A percentile compares a stretch with the other conserved stretches of the same genome.
phyloP scores from a whole-genome alignment of 2,329 filamentous ascomycete genomes.

The Dactylella cylindrospora region DNA sequence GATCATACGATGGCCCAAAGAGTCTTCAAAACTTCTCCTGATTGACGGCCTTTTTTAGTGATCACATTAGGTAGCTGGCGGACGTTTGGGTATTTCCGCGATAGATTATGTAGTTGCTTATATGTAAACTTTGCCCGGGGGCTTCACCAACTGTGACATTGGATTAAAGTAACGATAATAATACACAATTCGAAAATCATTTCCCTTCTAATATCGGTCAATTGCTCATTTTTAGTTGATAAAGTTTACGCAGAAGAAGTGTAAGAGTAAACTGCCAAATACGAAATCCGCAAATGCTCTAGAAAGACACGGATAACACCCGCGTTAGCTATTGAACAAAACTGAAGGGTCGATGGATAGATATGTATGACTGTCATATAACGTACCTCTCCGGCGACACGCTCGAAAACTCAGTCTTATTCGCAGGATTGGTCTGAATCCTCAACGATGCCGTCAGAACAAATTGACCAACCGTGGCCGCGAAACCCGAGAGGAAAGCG shows the following conservation, averaged over 20 bases:
- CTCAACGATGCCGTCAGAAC: constrained; percentile 85
- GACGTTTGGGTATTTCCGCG: too few relatives aligned
- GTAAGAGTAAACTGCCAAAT: constrained; percentile 89
- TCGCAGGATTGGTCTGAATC: constrained; percentile 85
- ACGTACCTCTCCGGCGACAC: constrained; percentile 77
- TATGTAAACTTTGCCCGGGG: background rate
- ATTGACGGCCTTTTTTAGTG: background rate
- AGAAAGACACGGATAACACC: constrained; percentile 21
- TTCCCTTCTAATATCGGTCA: background rate
- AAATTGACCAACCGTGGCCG: constrained; percentile 92
- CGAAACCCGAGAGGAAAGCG: constrained; percentile 94
- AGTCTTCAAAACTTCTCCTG: background rate
- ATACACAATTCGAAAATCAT: background rate
- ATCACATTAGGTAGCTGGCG: too few relatives aligned
- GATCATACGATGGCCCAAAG: background rate
- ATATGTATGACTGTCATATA: background rate
- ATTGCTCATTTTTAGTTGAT: constrained; percentile 71
- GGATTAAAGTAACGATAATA: background rate
- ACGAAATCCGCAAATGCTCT: constrained; percentile 96
- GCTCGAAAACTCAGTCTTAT: constrained; percentile 73
- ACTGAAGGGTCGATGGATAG: background rate
- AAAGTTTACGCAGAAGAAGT: constrained; percentile 99
- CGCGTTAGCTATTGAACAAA: constrained; percentile 42
- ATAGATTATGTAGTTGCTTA: background rate
- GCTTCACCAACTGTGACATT: too few relatives aligned